These are phyloP conservation scores for Leucocoprinus birnbaumii DNA, from an alignment of 768 basidiomycete species.

Conservation along the genomic window DNA sequence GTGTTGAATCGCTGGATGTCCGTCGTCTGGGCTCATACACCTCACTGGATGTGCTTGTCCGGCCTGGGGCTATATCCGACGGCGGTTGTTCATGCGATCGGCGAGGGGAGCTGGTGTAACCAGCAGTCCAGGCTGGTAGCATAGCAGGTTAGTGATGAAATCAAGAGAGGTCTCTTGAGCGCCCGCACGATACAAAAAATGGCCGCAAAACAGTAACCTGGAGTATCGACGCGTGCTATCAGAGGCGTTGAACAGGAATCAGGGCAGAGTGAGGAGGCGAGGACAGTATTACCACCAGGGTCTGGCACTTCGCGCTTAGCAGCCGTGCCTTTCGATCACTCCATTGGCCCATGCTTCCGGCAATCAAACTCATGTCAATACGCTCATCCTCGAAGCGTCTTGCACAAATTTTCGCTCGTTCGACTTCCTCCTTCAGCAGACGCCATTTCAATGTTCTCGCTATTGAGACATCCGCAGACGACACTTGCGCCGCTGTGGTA, in stretches of 20 bases:
- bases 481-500: constrained; percentile 89
- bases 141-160: constrained; percentile 6
- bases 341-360: too few species aligned
- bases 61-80: constrained; percentile 24
- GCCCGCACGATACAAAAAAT: background rate
- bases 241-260: too few species aligned
- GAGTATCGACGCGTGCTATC: background rate
- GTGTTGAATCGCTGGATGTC: constrained; percentile 49
- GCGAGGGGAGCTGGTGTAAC: constrained; percentile 30
- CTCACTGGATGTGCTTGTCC: constrained; percentile 33
- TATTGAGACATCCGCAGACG: constrained; percentile 89
- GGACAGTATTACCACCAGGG: background rate
- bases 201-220: background rate
- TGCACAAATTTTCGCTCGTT: background rate
- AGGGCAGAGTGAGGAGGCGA: background rate
- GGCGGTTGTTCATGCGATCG: constrained; percentile 38
- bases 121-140: constrained; percentile 22
- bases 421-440: constrained; percentile 1
- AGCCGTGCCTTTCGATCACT: too few species aligned
- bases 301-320: too few species aligned
- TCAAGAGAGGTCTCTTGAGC: background rate
- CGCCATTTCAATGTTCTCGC: constrained; percentile 63
- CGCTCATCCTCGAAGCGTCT: constrained; percentile 1
- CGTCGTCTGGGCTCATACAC: constrained; percentile 31
- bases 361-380: constrained; percentile 9